Evolutionary conservation across 2,329 filamentous ascomycete genomes (phyloP).

Genomic region (Cladosporium sp.): DNA sequence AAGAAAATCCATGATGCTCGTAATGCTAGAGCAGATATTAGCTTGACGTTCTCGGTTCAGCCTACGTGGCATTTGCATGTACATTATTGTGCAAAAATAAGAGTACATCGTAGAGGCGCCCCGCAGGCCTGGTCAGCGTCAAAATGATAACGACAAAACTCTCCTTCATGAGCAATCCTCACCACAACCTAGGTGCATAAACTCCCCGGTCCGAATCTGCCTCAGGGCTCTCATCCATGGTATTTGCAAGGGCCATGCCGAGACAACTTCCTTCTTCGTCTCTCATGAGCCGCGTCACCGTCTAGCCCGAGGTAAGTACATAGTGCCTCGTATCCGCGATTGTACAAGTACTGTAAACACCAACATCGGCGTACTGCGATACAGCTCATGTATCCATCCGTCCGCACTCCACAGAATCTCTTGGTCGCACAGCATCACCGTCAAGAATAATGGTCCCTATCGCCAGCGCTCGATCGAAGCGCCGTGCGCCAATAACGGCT

Average conservation of each 20-base stretch:
- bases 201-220: slow-evolving; percentile 7
- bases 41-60: no score
- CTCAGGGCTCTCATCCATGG: neutral
- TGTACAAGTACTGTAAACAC: neutral
- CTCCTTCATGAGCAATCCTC: no score
- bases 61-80: no score
- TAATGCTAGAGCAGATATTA: no score
- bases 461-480: neutral
- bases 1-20: no score
- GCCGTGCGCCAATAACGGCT: neutral
- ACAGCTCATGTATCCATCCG: neutral
- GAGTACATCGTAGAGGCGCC: no score
- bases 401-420: neutral
- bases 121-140: no score
- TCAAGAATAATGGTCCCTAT: neutral
- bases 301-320: neutral
- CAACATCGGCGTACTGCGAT: neutral
- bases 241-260: neutral
- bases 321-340: neutral
- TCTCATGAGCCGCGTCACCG: slow-evolving; percentile 4
- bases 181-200: slow-evolving; percentile 2
- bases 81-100: no score
- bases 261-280: slow-evolving; percentile 5
- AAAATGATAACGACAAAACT: no score
- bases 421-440: neutral